A percentile compares a stretch with the other conserved stretches of the same genome.
Evolutionary conservation across 192 early-diverging fungal genomes (phyloP).

Genomic region (Pecoramyces ruminantium): DNA sequence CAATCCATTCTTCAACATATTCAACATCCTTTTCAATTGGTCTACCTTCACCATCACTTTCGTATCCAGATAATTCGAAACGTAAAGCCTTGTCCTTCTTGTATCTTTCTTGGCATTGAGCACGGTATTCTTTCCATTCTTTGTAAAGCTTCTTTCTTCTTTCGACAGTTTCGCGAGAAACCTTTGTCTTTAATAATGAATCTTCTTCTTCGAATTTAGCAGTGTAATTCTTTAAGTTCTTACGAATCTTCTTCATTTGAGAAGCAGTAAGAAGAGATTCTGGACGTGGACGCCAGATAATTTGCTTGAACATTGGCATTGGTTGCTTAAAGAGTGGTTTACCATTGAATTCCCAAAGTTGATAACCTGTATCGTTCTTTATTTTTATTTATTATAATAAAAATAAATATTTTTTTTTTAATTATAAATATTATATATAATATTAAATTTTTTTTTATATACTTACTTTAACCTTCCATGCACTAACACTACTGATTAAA

Average conservation of each 20-base stretch:
- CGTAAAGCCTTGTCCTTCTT: not conserved
- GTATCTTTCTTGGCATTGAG: not conserved
- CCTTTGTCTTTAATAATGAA: conserved; percentile 45
- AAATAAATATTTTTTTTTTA: too few species aligned
- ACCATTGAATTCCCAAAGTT: conserved; percentile 83
- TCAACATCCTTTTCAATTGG: not conserved
- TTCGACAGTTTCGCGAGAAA: conserved; percentile 14
- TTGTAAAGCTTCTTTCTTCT: not conserved
- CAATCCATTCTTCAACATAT: not conserved
- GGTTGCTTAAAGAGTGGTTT: conserved; percentile 52
- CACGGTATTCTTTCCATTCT: not conserved
- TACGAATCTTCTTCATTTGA: conserved; percentile 71
- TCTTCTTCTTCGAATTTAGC: conserved; percentile 83
- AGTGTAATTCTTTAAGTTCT: conserved; percentile 79
- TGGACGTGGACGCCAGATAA: conserved; percentile 91
- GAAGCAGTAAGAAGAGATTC: conserved; percentile 55
- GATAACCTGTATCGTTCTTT: conserved; percentile 72
- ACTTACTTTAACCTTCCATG: conserved; percentile 58
- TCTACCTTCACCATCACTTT: not conserved
- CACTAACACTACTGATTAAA: conserved; percentile 66
- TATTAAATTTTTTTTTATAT: too few species aligned
- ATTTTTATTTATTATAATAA: conserved; percentile 3
- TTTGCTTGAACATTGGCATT: conserved; percentile 75
- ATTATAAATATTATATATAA: too few species aligned
- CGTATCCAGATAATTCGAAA: not conserved